Conservation (phyloP, 1,284 basidiomycete genomes). For the Leccinum laetum region DNA sequence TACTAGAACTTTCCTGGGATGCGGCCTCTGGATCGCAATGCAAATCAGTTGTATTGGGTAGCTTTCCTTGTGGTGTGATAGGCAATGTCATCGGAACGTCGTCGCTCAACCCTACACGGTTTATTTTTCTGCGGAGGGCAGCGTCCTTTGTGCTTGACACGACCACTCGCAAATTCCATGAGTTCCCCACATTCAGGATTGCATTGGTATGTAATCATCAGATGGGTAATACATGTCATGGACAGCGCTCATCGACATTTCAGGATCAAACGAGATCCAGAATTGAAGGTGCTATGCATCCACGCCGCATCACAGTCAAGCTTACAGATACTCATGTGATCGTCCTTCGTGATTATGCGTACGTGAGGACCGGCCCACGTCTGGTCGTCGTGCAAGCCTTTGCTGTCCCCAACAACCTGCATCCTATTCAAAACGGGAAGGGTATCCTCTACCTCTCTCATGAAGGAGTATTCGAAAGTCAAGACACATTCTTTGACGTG, state of each 20-base stretch:
- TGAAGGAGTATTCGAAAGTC: not conserved
- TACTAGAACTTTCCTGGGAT: not conserved
- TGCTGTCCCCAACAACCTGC: not conserved
- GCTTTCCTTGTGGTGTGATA: not conserved
- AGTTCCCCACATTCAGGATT: not conserved
- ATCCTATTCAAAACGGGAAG: not conserved
- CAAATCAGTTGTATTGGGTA: not conserved
- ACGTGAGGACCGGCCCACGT: too few relatives aligned
- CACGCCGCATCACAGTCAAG: not conserved
- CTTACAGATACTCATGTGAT: not conserved
- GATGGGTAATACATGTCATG: not conserved
- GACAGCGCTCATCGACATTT: not conserved
- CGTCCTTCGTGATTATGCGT: not conserved
- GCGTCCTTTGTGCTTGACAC: not conserved
- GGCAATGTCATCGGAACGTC: not conserved
- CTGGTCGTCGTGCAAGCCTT: not conserved
- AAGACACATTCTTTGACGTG: not conserved
- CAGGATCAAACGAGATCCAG: not conserved
- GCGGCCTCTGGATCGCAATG: not conserved
- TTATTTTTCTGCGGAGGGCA: not conserved
- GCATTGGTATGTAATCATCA: not conserved
- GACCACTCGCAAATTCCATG: not conserved
- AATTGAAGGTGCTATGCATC: not conserved
- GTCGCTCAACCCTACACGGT: not conserved
- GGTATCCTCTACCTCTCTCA: not conserved